A percentile compares a stretch with the other conserved stretches of the same genome.
Evolutionary conservation across 805 yeast species (phyloP).

Genomic region (Spathaspora passalidarum): DNA sequence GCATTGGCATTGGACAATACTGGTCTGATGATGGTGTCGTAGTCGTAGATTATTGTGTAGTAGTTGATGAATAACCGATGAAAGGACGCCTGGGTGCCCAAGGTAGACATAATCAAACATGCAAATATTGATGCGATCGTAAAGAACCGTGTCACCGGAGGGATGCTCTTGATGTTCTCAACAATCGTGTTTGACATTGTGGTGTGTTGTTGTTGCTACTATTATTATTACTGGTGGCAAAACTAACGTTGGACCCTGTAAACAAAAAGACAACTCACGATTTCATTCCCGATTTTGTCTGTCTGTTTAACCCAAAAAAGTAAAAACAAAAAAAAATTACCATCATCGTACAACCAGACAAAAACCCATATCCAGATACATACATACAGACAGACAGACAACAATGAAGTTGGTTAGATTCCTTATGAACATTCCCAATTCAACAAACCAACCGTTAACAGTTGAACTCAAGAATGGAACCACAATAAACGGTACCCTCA

Average conservation of each 20-base stretch:
- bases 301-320: neutral
- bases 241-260: too few relatives aligned
- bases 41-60: neutral
- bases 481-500: conserved; percentile 76
- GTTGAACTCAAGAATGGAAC: conserved; percentile 92
- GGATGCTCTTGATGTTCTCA: conserved; percentile 37
- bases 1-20: neutral
- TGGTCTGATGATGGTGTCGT: neutral
- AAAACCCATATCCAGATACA: neutral
- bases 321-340: neutral
- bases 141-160: conserved; percentile 60
- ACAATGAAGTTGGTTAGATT: conserved; percentile 68
- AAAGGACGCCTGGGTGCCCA: conserved; percentile 10
- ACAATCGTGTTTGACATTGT: conserved; percentile 7
- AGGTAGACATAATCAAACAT: conserved; percentile 29
- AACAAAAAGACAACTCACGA: neutral
- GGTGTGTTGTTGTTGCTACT: neutral
- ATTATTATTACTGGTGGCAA: too few relatives aligned
- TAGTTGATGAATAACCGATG: conserved; percentile 12
- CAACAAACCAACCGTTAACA: conserved; percentile 78
- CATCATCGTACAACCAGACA: neutral
- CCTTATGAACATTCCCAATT: conserved; percentile 66
- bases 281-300: neutral
- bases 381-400: neutral
- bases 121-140: conserved; percentile 47